phyloP scores from a whole-genome alignment of 2,329 filamentous ascomycete genomes.

The Sporothrix humicola region DNA sequence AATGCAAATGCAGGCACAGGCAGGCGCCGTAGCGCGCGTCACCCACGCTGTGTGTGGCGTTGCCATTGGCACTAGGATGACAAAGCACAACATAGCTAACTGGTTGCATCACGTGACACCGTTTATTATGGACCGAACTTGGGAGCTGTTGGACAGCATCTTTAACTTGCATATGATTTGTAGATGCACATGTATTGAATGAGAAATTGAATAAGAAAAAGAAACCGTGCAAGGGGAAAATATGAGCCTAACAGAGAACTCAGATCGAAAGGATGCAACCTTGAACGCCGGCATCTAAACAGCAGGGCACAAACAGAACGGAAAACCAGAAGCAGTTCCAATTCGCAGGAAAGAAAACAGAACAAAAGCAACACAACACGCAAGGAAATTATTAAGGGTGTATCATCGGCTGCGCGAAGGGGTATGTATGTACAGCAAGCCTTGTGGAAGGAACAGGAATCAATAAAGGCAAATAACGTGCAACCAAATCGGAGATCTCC shows the following conservation, averaged over 20 bases:
- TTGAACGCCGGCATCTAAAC: slow-evolving; percentile 6
- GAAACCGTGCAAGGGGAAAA: neutral
- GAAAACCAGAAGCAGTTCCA: neutral
- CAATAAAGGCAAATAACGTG: neutral
- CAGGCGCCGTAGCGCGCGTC: slow-evolving; percentile 36
- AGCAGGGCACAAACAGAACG: neutral
- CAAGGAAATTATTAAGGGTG: neutral
- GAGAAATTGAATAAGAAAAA: neutral
- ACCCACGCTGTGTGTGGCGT: slow-evolving; percentile 23
- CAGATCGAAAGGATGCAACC: neutral
- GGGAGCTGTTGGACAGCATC: neutral
- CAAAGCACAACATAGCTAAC: slow-evolving; percentile 1
- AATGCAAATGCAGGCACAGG: slow-evolving; percentile 33
- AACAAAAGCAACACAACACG: neutral
- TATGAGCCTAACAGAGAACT: neutral
- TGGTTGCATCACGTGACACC: slow-evolving; percentile 27
- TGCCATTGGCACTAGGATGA: slow-evolving; percentile 24
- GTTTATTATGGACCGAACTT: neutral
- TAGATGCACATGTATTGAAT: neutral
- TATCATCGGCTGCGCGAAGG: slow-evolving; percentile 1
- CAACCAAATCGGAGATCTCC: too few relatives aligned
- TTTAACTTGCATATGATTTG: neutral
- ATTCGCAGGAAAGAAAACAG: slow-evolving; percentile 3
- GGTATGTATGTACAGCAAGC: slow-evolving; percentile 19
- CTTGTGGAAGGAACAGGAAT: neutral